Evolutionary conservation across 805 yeast genomes (phyloP).

Genomic region (Wickerhamiella musiphila): DNA sequence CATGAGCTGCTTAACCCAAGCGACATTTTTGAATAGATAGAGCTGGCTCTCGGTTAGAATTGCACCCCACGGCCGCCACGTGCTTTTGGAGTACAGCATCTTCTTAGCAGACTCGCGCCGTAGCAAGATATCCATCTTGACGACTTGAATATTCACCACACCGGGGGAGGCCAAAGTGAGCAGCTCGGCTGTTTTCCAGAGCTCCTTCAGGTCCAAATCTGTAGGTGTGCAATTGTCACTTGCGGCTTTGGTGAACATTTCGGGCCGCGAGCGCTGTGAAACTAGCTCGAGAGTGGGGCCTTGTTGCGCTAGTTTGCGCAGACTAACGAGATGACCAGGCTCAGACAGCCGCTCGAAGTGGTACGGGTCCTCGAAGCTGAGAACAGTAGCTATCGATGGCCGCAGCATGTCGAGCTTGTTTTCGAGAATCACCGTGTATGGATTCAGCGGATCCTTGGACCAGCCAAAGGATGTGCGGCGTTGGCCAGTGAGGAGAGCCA

Average conservation of each 20-base stretch:
- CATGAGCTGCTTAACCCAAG: constrained; percentile 21
- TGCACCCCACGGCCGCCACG: constrained; percentile 28
- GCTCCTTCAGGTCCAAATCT: constrained; percentile 4
- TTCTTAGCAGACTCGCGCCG: constrained; percentile 21
- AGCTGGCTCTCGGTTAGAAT: constrained; percentile 26
- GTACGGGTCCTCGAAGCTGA: constrained; percentile 6
- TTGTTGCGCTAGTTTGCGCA: constrained; percentile 1
- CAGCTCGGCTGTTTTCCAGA: constrained; percentile 15
- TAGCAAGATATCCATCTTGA: constrained; percentile 24
- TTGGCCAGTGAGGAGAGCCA: too few species aligned
- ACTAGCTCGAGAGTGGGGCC: constrained; percentile 19
- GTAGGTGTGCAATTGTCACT: too few species aligned
- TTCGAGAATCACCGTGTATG: constrained; percentile 23
- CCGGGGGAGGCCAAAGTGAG: constrained; percentile 21
- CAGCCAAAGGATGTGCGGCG: constrained; percentile 24
- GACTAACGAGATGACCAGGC: constrained; percentile 2
- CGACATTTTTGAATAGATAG: constrained; percentile 24
- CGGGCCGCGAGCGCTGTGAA: constrained; percentile 24
- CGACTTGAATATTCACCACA: constrained; percentile 22
- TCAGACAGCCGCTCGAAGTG: neutral
- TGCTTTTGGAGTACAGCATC: constrained; percentile 16
- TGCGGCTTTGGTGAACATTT: constrained; percentile 15
- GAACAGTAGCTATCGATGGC: constrained; percentile 17
- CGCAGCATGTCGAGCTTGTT: constrained; percentile 20
- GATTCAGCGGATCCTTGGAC: constrained; percentile 19